Evolutionary conservation across 208 protist genomes (phyloP), one percentile per base, ranked within the genome.

Genomic region (Wallacemonas collosoma): DNA sequence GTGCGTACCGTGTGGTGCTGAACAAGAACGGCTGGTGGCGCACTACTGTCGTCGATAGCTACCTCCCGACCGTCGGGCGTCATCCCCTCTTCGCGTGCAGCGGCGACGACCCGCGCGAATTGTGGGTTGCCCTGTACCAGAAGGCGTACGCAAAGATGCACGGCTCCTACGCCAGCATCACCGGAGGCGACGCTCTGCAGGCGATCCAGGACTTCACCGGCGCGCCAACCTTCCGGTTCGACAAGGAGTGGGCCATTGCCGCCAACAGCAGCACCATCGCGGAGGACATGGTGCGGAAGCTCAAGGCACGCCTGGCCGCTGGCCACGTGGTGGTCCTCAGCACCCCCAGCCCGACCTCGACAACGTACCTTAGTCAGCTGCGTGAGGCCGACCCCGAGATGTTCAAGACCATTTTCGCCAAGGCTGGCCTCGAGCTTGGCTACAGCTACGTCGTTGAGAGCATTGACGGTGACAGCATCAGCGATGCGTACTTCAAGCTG

Each of bases 61-160:
- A 79, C 76, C 67, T 93, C 38, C 86, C 88, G 36, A 84, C 83
- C 11, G 26, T 82, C 3, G 56, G 14, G 39, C 39, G 57, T 48
- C 44, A 50, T n/a, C 86, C 82, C 0, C 41, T 76, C 40, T 89
- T 85, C 62, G 83, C 76, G 35, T 71, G 74, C 54, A 72, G 54
- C 63, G 5, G 38, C 9, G 71, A 82, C 47, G 68, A 86, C 41
- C 76, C 77, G 35, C 44, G 76, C 26, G 84, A 93, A 63, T 9
- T 94, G 70, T 97, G 93, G 90, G 61, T 80, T 1, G 77, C 85
- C 14, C 71, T 97, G 41, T 64, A 94, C 35, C 76, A 97, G 66
- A 97, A 97, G 79, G 92, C 88, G 11, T 95, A 97, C 77, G 91
- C 91, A 14, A 95, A 95, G 77, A 40, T 90, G 39, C 73, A 92